Evolutionary conservation across 2,329 filamentous ascomycete genomes (phyloP), one percentile per base, ranked within the genome.

Genomic region (Claviceps citrina): DNA sequence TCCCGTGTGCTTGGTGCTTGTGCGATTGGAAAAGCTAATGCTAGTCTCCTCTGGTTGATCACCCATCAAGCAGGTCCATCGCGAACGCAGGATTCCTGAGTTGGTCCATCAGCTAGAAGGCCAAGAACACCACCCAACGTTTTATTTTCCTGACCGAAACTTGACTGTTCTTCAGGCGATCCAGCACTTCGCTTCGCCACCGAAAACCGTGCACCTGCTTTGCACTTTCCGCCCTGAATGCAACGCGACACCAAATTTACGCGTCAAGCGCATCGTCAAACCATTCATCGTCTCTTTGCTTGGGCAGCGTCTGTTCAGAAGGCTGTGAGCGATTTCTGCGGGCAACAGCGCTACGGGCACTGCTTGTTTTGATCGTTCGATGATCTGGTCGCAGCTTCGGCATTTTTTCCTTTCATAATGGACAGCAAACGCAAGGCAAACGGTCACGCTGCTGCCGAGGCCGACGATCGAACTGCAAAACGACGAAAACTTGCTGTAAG

Each of bases 391-490:
- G 41, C 43, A 28, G 51, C 53, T 49, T 31, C 44, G 45, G 41
- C 42, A 25, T 47, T 45, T 35, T 47, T 45, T 35, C 42, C 43
- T 42, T 41, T 46, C 47, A 57, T 46, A 35, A 75, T 75, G 71
- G 71, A 75, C 47, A 63, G 62, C 54, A 75, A 75, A 59, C 67
- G 71, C 48, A 75, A 74, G 51, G 67, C 68, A 38, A 67, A 66
- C 51, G 64, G 65, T 45, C 55, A 58, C 43, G 61, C 61, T 41
- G 45, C 55, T 38, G 58, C 59, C 35, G 69, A 73, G 43, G 57
- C 58, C 42, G 65, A 68, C 39, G 70, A 75, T 49, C 68, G 71
- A 52, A 65, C 66, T 41, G 59, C 66, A 6, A 76, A 76, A 61
- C 65, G 71, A 50, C 68, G 68, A 56, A 75, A 60, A 64, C 54